Evolutionary conservation across 371 early-diverging fungal genomes (phyloP).

Genomic region (Ecytonucleospora hepatopenaei): DNA sequence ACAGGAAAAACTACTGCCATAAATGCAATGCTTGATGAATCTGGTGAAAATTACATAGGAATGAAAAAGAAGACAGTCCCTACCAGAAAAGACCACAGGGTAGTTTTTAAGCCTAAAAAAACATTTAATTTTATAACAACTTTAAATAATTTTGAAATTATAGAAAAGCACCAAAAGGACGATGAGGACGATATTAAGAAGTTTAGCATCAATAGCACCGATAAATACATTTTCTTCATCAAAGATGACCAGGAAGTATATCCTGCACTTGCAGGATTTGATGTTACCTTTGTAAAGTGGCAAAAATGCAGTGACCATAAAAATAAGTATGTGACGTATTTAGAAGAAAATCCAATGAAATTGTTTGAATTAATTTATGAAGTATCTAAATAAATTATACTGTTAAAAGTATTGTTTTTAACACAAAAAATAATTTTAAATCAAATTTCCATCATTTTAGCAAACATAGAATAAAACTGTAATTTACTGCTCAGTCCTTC

Average conservation of each 20-base stretch:
- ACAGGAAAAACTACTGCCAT: constrained; percentile 10
- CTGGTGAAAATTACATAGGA: neutral
- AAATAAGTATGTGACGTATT: neutral
- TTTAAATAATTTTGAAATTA: neutral
- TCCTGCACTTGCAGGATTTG: constrained; percentile 5
- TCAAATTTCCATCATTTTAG: constrained; percentile 30
- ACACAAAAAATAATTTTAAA: neutral
- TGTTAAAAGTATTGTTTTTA: neutral
- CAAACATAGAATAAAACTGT: constrained; percentile 48
- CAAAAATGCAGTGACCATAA: neutral
- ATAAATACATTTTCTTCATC: constrained; percentile 12
- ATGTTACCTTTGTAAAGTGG: constrained; percentile 14
- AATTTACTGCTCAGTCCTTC: constrained; percentile 44
- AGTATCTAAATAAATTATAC: neutral
- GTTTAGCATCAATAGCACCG: constrained; percentile 5
- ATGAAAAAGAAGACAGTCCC: neutral
- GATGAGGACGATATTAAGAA: constrained; percentile 6
- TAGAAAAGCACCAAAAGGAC: neutral
- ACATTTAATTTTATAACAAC: no score
- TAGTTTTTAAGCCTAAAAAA: no score
- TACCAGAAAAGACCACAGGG: neutral
- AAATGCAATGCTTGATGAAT: neutral
- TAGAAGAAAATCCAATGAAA: neutral
- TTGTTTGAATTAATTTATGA: neutral
- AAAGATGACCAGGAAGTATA: constrained; percentile 10